Evolutionary conservation across 331 rosid genomes (phyloP).

Genomic region (Malus hybrid): DNA sequence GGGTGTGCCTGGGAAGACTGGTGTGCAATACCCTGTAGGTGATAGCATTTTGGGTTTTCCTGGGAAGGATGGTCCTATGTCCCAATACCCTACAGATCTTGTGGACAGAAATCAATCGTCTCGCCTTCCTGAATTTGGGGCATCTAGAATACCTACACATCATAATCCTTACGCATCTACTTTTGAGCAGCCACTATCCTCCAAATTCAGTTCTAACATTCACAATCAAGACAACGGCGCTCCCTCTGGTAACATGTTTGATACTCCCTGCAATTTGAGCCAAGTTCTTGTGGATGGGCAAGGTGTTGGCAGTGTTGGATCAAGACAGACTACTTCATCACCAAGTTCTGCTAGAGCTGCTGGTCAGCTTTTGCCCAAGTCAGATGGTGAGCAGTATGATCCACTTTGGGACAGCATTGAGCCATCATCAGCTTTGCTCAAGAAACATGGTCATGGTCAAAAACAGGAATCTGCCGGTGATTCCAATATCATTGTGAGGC

Average conservation of each 20-base stretch:
- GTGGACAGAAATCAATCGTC: constrained; percentile 40
- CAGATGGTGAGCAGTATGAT: constrained; percentile 73
- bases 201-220: constrained; percentile 48
- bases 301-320: constrained; percentile 42
- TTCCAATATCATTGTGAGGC: constrained; percentile 39
- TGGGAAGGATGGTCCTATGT: constrained; percentile 30
- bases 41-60: constrained; percentile 44
- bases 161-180: constrained; percentile 83
- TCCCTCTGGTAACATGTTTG: constrained; percentile 27
- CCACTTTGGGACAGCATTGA: constrained; percentile 90
- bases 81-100: constrained; percentile 48
- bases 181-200: constrained; percentile 75
- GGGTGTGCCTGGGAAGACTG: constrained; percentile 43
- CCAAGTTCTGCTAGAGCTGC: constrained; percentile 46
- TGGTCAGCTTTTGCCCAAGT: constrained; percentile 39
- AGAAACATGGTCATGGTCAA: constrained; percentile 39
- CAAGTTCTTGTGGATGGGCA: constrained; percentile 30
- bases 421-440: constrained; percentile 44
- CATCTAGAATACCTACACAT: constrained; percentile 53
- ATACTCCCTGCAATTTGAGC: constrained; percentile 30
- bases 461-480: constrained; percentile 51
- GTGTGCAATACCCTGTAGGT: constrained; percentile 36
- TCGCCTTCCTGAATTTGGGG: constrained; percentile 39
- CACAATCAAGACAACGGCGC: constrained; percentile 44
- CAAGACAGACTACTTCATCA: constrained; percentile 46